Evolutionary conservation across 2,329 filamentous ascomycete species (phyloP).

Genomic region (Leptographium wingfieldii): DNA sequence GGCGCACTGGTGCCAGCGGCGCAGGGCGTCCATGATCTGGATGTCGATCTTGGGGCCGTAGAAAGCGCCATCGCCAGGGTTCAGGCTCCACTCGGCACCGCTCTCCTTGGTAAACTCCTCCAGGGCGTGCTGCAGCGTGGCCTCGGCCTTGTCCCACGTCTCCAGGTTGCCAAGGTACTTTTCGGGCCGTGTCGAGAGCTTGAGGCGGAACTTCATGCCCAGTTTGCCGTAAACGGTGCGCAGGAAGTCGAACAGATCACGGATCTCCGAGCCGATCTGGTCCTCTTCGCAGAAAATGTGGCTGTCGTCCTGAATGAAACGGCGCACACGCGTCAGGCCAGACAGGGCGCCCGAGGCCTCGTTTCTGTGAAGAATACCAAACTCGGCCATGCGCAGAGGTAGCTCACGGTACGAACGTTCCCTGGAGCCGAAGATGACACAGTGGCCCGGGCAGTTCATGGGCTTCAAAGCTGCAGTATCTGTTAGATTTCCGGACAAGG

Average conservation of each 20-base stretch:
- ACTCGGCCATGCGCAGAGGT: conserved; percentile 76
- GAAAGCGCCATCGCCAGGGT: conserved; percentile 92
- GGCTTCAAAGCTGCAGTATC: conserved; percentile 35
- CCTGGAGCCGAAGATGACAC: conserved; percentile 65
- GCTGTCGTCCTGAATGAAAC: conserved; percentile 84
- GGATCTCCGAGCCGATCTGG: conserved; percentile 63
- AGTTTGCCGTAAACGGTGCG: conserved; percentile 62
- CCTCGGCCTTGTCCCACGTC: conserved; percentile 83
- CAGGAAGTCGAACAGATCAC: conserved; percentile 78
- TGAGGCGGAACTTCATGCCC: conserved; percentile 84
- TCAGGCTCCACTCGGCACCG: conserved; percentile 67
- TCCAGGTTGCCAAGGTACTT: conserved; percentile 77
- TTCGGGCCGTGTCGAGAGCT: conserved; percentile 81
- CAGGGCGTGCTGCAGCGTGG: conserved; percentile 64
- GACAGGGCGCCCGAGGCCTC: conserved; percentile 72
- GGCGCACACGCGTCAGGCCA: conserved; percentile 69
- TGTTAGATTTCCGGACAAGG: neutral
- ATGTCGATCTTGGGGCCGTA: conserved; percentile 99
- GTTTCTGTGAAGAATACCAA: conserved; percentile 76
- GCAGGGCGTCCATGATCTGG: conserved; percentile 77
- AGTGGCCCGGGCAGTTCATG: conserved; percentile 89
- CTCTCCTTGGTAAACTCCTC: conserved; percentile 54
- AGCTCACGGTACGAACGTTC: conserved; percentile 67
- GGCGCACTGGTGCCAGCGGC: conserved; percentile 67
- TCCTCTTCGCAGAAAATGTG: conserved; percentile 75